These are phyloP conservation scores for Plasmodium vivax DNA, from an alignment of 169 alveolate genomes.

Conservation along the genomic window DNA sequence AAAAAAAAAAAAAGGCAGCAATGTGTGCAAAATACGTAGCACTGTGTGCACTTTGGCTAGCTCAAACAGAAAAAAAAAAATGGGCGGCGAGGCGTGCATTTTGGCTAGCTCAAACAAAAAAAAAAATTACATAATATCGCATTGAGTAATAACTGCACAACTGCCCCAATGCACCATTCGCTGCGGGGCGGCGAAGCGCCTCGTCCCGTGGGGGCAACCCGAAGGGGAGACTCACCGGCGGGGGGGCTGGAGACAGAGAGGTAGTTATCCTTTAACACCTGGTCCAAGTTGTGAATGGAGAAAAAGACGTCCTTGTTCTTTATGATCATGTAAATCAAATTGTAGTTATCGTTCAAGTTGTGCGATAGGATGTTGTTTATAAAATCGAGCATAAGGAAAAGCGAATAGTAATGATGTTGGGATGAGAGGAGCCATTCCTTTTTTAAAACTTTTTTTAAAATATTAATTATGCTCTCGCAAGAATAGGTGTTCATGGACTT, in stretches of 20 bases:
- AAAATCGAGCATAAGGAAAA: slow-evolving; percentile 69
- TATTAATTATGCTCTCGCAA: slow-evolving; percentile 62
- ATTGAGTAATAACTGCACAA: neutral
- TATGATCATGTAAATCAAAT: slow-evolving; percentile 61
- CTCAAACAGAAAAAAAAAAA: neutral
- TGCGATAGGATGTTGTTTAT: slow-evolving; percentile 65
- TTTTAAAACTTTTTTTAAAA: slow-evolving; percentile 66
- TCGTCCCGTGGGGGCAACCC: neutral
- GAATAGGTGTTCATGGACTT: slow-evolving; percentile 63
- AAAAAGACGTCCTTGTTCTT: slow-evolving; percentile 59
- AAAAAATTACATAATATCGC: neutral
- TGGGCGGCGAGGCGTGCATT: neutral
- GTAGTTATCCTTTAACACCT: slow-evolving; percentile 15
- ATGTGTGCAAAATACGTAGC: neutral
- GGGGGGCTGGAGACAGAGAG: slow-evolving; percentile 5
- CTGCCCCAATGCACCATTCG: neutral
- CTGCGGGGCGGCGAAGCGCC: neutral
- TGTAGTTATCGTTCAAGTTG: slow-evolving; percentile 60
- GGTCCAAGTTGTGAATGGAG: slow-evolving; percentile 58
- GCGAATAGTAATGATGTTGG: slow-evolving; percentile 46
- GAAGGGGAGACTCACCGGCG: neutral
- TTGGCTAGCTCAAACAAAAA: neutral
- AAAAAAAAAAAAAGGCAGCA: neutral
- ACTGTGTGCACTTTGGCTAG: neutral
- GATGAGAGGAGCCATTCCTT: slow-evolving; percentile 72